Conservation (phyloP, 2,329 filamentous ascomycete genomes). For the Thermothelomyces thermophilus region DNA sequence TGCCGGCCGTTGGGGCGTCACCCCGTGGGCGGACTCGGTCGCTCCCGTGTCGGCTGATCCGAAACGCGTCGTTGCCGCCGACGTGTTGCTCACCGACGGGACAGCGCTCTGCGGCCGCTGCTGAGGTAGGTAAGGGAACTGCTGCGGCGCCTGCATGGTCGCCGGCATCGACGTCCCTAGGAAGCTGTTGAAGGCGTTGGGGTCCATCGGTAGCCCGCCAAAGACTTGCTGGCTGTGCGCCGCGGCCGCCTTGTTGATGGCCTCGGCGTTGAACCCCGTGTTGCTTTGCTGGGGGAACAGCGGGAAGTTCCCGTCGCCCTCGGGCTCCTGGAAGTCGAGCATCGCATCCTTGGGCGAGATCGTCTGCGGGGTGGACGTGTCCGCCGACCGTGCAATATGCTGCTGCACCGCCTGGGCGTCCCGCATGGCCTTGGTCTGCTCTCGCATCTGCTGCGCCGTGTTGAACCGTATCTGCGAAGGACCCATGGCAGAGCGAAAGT, state of each 20-base stretch:
- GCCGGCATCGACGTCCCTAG: conserved; percentile 30
- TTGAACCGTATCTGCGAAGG: conserved; percentile 37
- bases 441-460: conserved; percentile 53
- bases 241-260: conserved; percentile 32
- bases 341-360: conserved; percentile 93
- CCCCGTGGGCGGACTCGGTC: conserved; percentile 28
- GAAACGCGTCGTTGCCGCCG: conserved; percentile 34
- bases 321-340: conserved; percentile 72
- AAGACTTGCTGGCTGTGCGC: conserved; percentile 24
- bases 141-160: conserved; percentile 33
- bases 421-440: conserved; percentile 54
- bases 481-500: conserved; percentile 33
- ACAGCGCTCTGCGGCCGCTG: conserved; percentile 33
- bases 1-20: conserved; percentile 45
- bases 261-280: conserved; percentile 36
- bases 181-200: conserved; percentile 27
- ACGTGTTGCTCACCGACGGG: conserved; percentile 29
- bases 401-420: conserved; percentile 44
- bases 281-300: conserved; percentile 62
- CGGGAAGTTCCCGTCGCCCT: conserved; percentile 63
- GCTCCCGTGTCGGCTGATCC: conserved; percentile 39
- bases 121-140: conserved; percentile 45
- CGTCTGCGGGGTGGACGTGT: conserved; percentile 61
- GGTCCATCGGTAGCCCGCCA: conserved; percentile 21
- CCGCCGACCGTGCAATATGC: conserved; percentile 35